A percentile compares a stretch with the other conserved stretches of the same genome.
Evolutionary conservation across 1,284 basidiomycete species (phyloP).

Genomic region (Exobasidium rhododendri): DNA sequence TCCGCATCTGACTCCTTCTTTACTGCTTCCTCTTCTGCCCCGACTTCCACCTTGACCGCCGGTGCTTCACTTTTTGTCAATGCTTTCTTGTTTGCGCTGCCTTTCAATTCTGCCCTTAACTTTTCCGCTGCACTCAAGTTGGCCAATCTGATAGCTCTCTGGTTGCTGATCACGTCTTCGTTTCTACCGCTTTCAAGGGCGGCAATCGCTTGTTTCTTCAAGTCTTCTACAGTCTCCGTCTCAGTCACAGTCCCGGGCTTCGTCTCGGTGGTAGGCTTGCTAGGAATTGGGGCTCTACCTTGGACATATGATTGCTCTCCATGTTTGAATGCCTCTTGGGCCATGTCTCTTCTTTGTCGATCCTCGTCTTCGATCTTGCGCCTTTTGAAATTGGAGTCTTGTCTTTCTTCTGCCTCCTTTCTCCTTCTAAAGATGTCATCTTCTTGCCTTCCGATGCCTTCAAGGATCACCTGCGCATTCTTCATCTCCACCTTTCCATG

Average conservation of each 20-base stretch:
- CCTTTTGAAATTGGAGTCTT: conserved; percentile 72
- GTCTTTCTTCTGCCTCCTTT: conserved; percentile 86
- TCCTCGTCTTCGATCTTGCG: conserved; percentile 21
- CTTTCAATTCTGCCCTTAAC: conserved; percentile 83
- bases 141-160: conserved; percentile 66
- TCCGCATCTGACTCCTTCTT: conserved; percentile 6
- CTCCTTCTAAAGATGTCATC: conserved; percentile 91
- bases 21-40: conserved; percentile 20
- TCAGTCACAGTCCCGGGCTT: conserved; percentile 13
- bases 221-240: conserved; percentile 43
- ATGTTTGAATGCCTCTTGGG: conserved; percentile 19
- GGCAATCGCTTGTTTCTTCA: conserved; percentile 9
- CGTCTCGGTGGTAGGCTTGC: not conserved
- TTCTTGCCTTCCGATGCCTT: conserved; percentile 85
- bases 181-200: conserved; percentile 40
- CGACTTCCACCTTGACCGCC: conserved; percentile 20
- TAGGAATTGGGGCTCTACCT: not conserved
- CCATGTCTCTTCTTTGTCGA: conserved; percentile 11
- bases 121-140: conserved; percentile 93
- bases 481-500: conserved; percentile 83
- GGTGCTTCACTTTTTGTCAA: conserved; percentile 16
- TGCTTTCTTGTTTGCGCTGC: conserved; percentile 57
- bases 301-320: conserved; percentile 24
- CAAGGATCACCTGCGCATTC: conserved; percentile 87
- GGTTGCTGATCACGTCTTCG: conserved; percentile 41